phyloP scores from a whole-genome alignment of 257 asterid genomes.

The Nicotiana tomentosiformis region DNA sequence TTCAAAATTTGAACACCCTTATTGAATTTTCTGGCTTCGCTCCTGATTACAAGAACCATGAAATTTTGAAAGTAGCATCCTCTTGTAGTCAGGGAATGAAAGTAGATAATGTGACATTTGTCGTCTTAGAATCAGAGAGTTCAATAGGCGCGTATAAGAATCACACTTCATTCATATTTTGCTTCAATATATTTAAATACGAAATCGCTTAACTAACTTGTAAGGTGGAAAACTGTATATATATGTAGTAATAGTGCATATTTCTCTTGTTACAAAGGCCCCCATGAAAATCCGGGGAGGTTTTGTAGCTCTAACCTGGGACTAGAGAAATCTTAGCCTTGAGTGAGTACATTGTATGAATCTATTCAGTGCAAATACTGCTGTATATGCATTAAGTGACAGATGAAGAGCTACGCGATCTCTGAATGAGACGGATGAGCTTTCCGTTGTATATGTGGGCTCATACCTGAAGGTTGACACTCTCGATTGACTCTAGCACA shows the following conservation, averaged over 20 bases:
- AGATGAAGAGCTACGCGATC: neutral
- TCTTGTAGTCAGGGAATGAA: too few relatives aligned
- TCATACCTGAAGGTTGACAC: constrained; percentile 20
- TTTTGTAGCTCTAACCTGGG: constrained; percentile 7
- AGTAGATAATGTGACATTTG: neutral
- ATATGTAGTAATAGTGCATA: neutral
- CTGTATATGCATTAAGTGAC: neutral
- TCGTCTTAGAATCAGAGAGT: neutral
- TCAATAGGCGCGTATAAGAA: too few relatives aligned
- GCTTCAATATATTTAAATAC: too few relatives aligned
- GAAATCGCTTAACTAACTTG: neutral
- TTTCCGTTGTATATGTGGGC: constrained; percentile 23
- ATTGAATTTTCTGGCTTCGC: too few relatives aligned
- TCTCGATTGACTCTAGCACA: constrained; percentile 31
- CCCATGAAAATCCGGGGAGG: constrained; percentile 3
- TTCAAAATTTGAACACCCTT: too few relatives aligned
- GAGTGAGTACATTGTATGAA: too few relatives aligned
- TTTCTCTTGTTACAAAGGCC: constrained; percentile 1
- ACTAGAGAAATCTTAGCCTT: neutral
- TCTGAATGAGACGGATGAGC: constrained; percentile 7
- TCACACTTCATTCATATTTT: too few relatives aligned
- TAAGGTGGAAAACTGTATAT: neutral
- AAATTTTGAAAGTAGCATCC: neutral
- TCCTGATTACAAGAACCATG: neutral
- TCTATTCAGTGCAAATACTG: neutral